Conservation (phyloP, 2,329 filamentous ascomycete genomes). For the Dactylellina leptospora region DNA sequence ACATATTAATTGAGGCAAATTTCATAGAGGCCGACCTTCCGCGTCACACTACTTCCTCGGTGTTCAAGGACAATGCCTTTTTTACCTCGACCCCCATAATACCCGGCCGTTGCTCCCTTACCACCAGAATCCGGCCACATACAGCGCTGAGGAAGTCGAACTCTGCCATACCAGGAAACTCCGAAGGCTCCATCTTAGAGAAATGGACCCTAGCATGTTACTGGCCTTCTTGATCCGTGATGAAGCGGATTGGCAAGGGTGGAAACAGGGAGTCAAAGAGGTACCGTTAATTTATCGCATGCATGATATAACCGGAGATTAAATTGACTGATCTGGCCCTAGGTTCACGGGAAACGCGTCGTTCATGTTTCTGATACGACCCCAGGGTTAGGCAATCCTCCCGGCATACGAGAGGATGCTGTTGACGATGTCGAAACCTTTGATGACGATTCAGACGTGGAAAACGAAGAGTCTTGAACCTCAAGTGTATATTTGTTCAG, state of each 20-base stretch:
- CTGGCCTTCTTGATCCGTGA: conserved; percentile 88
- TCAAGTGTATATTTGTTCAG: no score
- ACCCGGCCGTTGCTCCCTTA: conserved; percentile 79
- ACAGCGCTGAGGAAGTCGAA: conserved; percentile 76
- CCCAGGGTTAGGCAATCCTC: conserved; percentile 65
- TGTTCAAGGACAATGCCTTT: conserved; percentile 78
- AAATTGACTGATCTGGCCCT: conserved; percentile 56
- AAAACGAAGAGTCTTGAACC: conserved; percentile 58
- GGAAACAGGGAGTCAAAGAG: conserved; percentile 75
- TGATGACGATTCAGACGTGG: conserved; percentile 72
- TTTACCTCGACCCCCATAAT: conserved; percentile 93
- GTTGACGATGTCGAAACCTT: conserved; percentile 90
- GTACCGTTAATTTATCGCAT: conserved; percentile 32
- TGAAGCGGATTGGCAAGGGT: conserved; percentile 82
- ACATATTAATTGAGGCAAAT: conserved; percentile 36
- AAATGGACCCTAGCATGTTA: conserved; percentile 98
- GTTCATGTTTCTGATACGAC: conserved; percentile 82
- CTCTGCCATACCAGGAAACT: conserved; percentile 88
- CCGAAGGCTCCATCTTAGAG: conserved; percentile 80
- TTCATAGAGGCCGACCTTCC: conserved; percentile 87
- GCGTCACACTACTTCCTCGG: conserved; percentile 83
- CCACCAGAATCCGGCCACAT: conserved; percentile 64
- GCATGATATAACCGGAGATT: conserved; percentile 1
- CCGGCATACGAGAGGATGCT: conserved; percentile 72
- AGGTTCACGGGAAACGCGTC: conserved; percentile 81